These are phyloP conservation scores for Paraphaeosphaeria minitans DNA, from an alignment of 2,329 filamentous ascomycete species.

Conservation along the genomic window DNA sequence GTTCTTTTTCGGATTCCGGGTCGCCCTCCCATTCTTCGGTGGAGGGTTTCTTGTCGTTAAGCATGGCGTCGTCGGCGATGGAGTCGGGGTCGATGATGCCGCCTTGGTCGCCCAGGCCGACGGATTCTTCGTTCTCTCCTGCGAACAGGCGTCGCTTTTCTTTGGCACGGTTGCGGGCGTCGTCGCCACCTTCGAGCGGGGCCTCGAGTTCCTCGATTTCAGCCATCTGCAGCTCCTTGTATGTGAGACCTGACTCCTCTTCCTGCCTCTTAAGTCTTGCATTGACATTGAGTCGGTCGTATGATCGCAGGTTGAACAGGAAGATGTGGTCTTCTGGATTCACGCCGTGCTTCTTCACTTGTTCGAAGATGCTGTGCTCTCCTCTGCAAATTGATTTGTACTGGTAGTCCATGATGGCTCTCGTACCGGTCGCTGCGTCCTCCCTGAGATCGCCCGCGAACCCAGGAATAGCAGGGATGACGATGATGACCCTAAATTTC, in stretches of 20 bases:
- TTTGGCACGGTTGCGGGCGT: conserved; percentile 52
- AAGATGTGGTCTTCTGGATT: conserved; percentile 83
- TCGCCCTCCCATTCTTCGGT: conserved; percentile 79
- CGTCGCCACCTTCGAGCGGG: conserved; percentile 36
- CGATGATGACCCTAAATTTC: conserved; percentile 87
- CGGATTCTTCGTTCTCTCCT: conserved; percentile 44
- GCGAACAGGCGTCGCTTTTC: conserved; percentile 55
- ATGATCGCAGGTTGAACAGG: conserved; percentile 91
- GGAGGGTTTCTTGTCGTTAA: conserved; percentile 64
- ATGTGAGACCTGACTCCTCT: conserved; percentile 79
- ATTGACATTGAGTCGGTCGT: conserved; percentile 89
- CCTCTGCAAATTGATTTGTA: conserved; percentile 95
- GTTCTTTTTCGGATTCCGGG: conserved; percentile 75
- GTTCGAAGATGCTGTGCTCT: conserved; percentile 85
- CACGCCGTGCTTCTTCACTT: conserved; percentile 73
- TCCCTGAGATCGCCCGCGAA: conserved; percentile 91
- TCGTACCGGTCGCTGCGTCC: conserved; percentile 79
- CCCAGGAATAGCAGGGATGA: conserved; percentile 90
- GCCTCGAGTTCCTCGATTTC: conserved; percentile 87
- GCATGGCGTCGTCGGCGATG: conserved; percentile 83
- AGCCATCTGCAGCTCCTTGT: conserved; percentile 84
- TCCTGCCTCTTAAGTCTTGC: conserved; percentile 74
- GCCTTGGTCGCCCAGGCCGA: conserved; percentile 46
- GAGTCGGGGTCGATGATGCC: conserved; percentile 62
- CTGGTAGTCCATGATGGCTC: conserved; percentile 97